Base-by-base conservation (phyloP, 2,329 filamentous ascomycete species). In the Microcyclosporella mali region DNA sequence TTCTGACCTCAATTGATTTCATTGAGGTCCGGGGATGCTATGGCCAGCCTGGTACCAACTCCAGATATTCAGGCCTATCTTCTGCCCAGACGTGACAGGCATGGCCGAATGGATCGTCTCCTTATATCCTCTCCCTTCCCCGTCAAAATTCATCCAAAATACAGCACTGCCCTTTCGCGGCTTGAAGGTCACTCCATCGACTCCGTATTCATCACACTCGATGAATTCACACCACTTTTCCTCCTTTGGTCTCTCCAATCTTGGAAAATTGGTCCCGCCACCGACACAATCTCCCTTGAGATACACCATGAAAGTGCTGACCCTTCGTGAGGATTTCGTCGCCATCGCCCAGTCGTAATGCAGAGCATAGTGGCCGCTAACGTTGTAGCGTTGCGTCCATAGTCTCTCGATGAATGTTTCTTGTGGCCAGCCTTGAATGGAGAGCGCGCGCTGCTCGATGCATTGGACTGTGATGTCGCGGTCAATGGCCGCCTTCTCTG, bases 21-120 rank as follows among this genome's bases (percentile, higher is more conserved):
- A 25, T 25, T 25, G 21, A 25, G 4, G 6, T 6, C 9, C 21
- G 21, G 21, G 21, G 9, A 25, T 25, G 21, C 28, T 35, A 45
- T 53, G 43, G 6, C 56, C 56, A 28, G 47, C 42, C 61, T 77
- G 73, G 58, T 72, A 74, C 77, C 77, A 81, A 60, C 73, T 79
- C 78, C 78, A 82, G 47, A 82, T 78, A 62, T 82, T 81, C 61
- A 81, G 59, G 0, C 78, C 78, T 43, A 81, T 69, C 65, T 82
- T 81, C 29, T 63, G 67, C 2, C 78, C 78, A 31, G 60, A 66
- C 37, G 62, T 61, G 0, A 82, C 77, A 7, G 78, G 77, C 55
- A 79, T 64, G 4, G 75, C 77, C 33, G 77, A 76, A 68, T 82
- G 78, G 68, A 77, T 77, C 25, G 74, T 77, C 61, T 81, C 75